Evolutionary conservation across 768 basidiomycete species (phyloP), one percentile per base, ranked within the genome.

Genomic region (Hericium erinaceus): DNA sequence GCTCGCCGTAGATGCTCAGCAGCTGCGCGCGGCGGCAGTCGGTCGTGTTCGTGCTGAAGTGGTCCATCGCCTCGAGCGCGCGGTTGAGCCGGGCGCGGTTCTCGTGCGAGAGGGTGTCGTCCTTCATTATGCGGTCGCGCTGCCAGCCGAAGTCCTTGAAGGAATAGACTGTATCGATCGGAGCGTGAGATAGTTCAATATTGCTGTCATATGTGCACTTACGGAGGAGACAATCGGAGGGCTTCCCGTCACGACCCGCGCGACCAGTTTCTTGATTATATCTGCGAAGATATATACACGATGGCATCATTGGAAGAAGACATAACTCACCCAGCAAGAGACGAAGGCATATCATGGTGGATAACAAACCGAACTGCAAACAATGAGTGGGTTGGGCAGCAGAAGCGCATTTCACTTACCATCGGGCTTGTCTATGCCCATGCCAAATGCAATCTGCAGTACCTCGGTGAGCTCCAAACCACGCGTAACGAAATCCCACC

Each of bases 191-290:
- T 24, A 20, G 54, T 39, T 39, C 33, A 7, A 39, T 24, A 15
- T 12, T 54, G 18, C 8, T 15, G 48, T 41, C 48, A 15, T 13
- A 13, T 12, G 40, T 48, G n/a, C 4, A 72, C 85, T 66, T 68
- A 95, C 92, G 93, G 11, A 98, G 80, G 12, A 97, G 70, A 70
- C 97, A 99, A 53, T 88, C 83, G 0, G 97, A 86, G 1, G 82
- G 79, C 63, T 79, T 69, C 4, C 92, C 92, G 66, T 99, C 97
- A 58, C 97, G 82, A 5, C 97, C 97, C 16, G 95, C 97, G 57
- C 97, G 84, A 6, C 97, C 97, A 0, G 95, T 98, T 73, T 99
- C 97, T 73, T 98, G 93, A 65, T 93, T 94, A 66, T 90, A 90
- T 2, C 89, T 90, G 54, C 28, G 48, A 33, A 33, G 33, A 6